phyloP scores from a whole-genome alignment of 305 asterid genomes.

The Stenogyne calaminthoides region DNA sequence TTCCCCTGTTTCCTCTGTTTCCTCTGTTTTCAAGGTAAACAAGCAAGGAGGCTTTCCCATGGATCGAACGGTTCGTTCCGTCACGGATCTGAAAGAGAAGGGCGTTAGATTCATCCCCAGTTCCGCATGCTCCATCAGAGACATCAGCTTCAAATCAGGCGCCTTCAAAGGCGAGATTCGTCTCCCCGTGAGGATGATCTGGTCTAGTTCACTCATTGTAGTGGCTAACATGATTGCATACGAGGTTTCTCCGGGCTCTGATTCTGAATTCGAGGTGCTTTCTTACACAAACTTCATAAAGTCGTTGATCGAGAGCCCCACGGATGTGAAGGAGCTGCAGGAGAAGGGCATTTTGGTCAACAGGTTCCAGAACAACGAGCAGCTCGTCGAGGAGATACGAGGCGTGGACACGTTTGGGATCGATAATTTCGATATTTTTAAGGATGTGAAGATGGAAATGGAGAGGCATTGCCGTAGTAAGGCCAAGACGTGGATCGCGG shows the following conservation, averaged over 20 bases:
- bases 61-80: constrained; percentile 8
- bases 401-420: constrained; percentile 18
- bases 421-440: neutral
- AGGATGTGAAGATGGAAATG: constrained; percentile 10
- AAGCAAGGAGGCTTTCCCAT: neutral
- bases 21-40: neutral
- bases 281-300: constrained; percentile 29
- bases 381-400: constrained; percentile 1
- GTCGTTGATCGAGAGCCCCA: constrained; percentile 11
- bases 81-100: constrained; percentile 37
- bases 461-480: constrained; percentile 24
- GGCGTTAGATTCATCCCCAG: constrained; percentile 35
- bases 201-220: neutral
- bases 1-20: no score
- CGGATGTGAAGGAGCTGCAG: constrained; percentile 26
- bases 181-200: constrained; percentile 16
- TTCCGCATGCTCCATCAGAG: neutral
- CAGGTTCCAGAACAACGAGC: constrained; percentile 9
- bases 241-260: constrained; percentile 6
- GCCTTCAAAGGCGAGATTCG: constrained; percentile 21
- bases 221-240: constrained; percentile 23
- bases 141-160: constrained; percentile 29
- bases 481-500: constrained; percentile 34
- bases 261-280: neutral
- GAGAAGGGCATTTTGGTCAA: constrained; percentile 26